A percentile compares a stretch with the other conserved stretches of the same genome.
Conservation (phyloP, 2,329 filamentous ascomycete species). For the Colletotrichum ledebouriae region DNA sequence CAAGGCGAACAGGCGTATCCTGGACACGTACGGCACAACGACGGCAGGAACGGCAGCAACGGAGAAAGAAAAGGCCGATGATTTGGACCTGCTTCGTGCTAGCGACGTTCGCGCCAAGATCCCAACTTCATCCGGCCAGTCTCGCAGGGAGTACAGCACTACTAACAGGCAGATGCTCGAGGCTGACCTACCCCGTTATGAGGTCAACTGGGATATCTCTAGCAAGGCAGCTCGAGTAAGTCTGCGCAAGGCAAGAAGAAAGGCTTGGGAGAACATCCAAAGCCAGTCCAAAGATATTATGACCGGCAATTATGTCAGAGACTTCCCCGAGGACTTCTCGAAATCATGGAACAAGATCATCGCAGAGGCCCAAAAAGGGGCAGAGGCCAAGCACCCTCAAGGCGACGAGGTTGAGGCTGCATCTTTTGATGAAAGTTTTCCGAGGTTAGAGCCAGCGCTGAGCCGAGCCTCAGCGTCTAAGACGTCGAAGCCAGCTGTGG, state of each 20-base stretch:
- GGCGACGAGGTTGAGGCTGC: conserved; percentile 50
- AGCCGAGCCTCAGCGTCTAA: conserved; percentile 44
- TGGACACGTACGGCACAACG: background rate
- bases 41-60: conserved; percentile 7
- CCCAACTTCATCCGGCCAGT: conserved; percentile 35
- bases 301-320: conserved; percentile 63
- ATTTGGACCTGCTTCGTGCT: conserved; percentile 45
- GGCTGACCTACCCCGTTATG: conserved; percentile 34
- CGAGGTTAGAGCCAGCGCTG: conserved; percentile 51
- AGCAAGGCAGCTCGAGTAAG: conserved; percentile 35
- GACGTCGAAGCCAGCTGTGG: conserved; percentile 45
- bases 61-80: conserved; percentile 44
- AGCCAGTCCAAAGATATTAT: conserved; percentile 45
- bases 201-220: conserved; percentile 37
- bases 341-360: conserved; percentile 54
- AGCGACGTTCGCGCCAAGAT: conserved; percentile 44
- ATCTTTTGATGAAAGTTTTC: conserved; percentile 60
- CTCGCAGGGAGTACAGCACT: conserved; percentile 37
- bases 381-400: conserved; percentile 37
- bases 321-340: conserved; percentile 67
- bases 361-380: conserved; percentile 37
- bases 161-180: conserved; percentile 37
- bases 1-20: conserved; percentile 46
- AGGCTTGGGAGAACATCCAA: conserved; percentile 33
- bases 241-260: conserved; percentile 39